phyloP scores from a whole-genome alignment of 176 grass and related monocot genomes.

The Tillandsia fasciculata region DNA sequence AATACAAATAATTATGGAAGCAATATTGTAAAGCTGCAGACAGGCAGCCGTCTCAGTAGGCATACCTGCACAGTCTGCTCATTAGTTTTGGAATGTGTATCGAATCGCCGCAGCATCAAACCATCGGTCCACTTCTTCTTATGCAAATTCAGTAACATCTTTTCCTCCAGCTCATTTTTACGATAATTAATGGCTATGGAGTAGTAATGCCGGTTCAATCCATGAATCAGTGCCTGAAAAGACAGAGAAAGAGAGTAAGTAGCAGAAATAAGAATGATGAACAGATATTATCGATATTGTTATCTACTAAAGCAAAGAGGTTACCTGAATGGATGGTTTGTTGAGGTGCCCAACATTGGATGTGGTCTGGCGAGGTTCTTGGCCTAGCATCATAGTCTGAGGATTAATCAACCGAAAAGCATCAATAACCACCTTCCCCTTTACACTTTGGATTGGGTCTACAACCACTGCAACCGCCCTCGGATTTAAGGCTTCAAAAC shows the following conservation, averaged over 20 bases:
- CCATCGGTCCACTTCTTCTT: constrained; percentile 99
- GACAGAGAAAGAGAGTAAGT: neutral
- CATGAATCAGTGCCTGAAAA: constrained; percentile 81
- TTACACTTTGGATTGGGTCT: constrained; percentile 97
- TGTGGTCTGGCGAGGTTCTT: constrained; percentile 91
- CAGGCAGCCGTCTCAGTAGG: neutral
- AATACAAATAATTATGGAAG: neutral
- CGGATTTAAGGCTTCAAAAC: constrained; percentile 94
- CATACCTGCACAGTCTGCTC: constrained; percentile 87
- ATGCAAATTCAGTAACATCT: constrained; percentile 90
- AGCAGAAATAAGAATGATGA: constrained; percentile 6
- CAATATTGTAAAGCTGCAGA: neutral
- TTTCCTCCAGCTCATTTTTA: constrained; percentile 97
- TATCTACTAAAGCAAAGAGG: neutral
- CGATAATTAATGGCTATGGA: constrained; percentile 98
- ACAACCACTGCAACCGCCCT: constrained; percentile 95
- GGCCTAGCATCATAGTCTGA: constrained; percentile 99
- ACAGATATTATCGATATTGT: neutral
- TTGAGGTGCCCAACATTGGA: constrained; percentile 99
- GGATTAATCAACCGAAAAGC: constrained; percentile 97
- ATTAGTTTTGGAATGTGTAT: constrained; percentile 79
- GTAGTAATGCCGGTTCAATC: constrained; percentile 94
- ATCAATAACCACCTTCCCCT: constrained; percentile 98
- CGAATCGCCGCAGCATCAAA: constrained; percentile 64
- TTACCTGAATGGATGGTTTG: constrained; percentile 96